Conservation (phyloP, 176 grass and related monocot genomes). For the Eragrostis nindensis region DNA sequence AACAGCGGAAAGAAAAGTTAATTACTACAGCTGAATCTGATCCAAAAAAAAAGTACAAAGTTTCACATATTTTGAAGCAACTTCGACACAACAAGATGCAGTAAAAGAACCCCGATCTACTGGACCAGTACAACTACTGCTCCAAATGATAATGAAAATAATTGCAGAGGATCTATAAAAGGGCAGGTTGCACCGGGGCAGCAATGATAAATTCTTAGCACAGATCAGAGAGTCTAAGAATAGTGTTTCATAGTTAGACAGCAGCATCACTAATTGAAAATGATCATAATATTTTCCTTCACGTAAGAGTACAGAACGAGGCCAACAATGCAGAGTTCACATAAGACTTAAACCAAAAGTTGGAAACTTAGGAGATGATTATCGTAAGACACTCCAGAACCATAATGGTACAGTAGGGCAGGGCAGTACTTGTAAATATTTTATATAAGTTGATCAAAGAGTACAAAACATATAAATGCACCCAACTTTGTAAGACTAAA, state of each 20-base stretch:
- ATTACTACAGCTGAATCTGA: constrained; percentile 28
- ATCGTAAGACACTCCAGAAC: neutral
- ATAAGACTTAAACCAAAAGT: neutral
- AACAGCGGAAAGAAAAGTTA: constrained; percentile 45
- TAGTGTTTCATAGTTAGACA: constrained; percentile 17
- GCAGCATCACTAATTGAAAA: constrained; percentile 26
- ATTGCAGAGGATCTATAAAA: constrained; percentile 7
- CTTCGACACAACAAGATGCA: neutral
- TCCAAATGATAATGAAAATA: constrained; percentile 7
- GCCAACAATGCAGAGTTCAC: constrained; percentile 1
- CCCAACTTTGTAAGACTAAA: neutral
- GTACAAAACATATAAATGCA: neutral
- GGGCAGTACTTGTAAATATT: constrained; percentile 2
- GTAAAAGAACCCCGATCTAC: constrained; percentile 21
- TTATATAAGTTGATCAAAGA: neutral
- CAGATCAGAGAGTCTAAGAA: constrained; percentile 1
- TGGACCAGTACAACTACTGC: neutral
- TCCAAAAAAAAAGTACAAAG: constrained; percentile 7
- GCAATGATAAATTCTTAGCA: constrained; percentile 4
- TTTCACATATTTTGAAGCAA: constrained; percentile 23
- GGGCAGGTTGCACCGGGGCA: neutral
- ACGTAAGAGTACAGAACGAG: neutral
- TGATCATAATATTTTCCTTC: constrained; percentile 1
- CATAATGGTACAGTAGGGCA: neutral
- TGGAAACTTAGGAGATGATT: neutral